Base-by-base conservation (phyloP, 192 early-diverging fungal species). In the Coemansia sp. region DNA sequence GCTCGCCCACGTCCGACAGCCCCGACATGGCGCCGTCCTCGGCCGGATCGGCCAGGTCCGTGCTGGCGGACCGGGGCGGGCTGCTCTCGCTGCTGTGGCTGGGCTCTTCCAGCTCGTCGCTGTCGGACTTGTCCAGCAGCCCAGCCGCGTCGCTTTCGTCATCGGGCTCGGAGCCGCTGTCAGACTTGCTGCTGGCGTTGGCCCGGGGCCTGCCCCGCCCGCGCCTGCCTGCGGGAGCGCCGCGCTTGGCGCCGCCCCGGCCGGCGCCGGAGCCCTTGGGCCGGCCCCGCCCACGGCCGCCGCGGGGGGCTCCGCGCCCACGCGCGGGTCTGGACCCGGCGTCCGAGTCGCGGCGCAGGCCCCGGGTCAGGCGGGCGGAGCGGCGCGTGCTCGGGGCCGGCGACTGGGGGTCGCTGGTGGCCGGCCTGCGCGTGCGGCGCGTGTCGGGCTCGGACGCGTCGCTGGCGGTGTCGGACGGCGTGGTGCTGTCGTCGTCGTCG, bases 321-420 rank as follows among this genome's bases (percentile, higher is more conserved):
- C 48, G 48, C 45, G 38, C n/a, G 2, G 46, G 46, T 21, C 14
- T 26, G 20, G 56, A 26, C 8, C 36, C 21, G 13, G 52, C 19
- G 4, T 51, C 23, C 2, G 60, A 31, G 16, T 60, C 57, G 18
- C 64, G 50, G 3, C 71, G 64, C 12, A 67, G 48, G 12, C 71
- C 71, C 8, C 71, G 59, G 6, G 54, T 63, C 9, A 73, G 60
- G n/a, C 71, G 71, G 10, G 59, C 53, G 12, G 70, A 66, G 40
- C 70, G 64, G 31, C 70, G 43, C 3, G 70, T 73, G 53, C 59
- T 73, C 31, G 52, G 53, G 18, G 70, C 64, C 5, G 64, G 59
- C 13, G 70, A 66, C 13, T 49, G 66, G 18, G 59, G 35, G 19
- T 59, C 31, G 11, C 39, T 20, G n/a, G 28, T 40, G 42, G 18